Evolutionary conservation across 352 stramenopile species (phyloP).

Genomic region (Aphanomyces cochlioides): DNA sequence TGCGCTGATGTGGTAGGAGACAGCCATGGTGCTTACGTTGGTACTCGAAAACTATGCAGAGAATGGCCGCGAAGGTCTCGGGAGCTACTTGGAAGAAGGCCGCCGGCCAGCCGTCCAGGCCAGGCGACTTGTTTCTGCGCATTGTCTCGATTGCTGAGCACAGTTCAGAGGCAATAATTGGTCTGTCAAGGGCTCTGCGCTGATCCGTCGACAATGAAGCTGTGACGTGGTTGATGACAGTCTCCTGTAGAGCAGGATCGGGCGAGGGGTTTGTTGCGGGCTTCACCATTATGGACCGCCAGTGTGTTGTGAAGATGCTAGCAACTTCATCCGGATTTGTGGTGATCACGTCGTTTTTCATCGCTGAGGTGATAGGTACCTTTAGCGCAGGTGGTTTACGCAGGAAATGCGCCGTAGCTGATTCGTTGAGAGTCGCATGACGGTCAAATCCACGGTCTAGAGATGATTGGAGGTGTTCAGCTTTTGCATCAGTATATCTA

Average conservation of each 20-base stretch:
- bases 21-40: neutral
- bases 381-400: neutral
- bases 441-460: neutral
- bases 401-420: neutral
- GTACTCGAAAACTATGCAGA: slow-evolving; percentile 8
- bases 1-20: neutral
- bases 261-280: neutral
- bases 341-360: neutral
- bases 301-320: neutral
- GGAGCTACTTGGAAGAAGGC: slow-evolving; percentile 5
- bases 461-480: neutral
- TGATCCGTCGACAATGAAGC: too few species aligned
- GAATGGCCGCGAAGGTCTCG: neutral
- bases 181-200: too few species aligned
- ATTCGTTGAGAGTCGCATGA: neutral
- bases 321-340: neutral
- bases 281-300: neutral
- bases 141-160: neutral
- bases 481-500: neutral
- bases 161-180: neutral
- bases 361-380: neutral
- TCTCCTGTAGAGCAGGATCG: neutral
- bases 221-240: too few species aligned
- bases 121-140: slow-evolving; percentile 1
- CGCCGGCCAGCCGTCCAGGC: neutral